Evolutionary conservation across 2,329 filamentous ascomycete species (phyloP), one percentile per base, ranked within the genome.

Genomic region (Beauveria brongniartii): DNA sequence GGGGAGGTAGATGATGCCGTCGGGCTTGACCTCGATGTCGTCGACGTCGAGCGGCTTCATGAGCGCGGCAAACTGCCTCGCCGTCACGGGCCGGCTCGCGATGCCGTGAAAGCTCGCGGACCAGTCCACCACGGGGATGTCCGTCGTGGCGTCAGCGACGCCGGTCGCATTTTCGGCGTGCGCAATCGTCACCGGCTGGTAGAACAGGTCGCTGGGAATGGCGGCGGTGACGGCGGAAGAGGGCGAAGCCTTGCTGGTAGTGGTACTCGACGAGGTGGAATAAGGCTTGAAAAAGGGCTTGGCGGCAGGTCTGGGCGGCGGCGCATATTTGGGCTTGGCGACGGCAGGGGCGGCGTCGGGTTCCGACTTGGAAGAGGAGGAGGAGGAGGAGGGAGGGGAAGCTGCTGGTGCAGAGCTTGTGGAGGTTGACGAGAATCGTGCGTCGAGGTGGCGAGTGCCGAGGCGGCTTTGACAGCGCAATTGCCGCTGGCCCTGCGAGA

Each of bases 1-100:
- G 14, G 94, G 94, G 62, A 99, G 80, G 73, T 97, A 99, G 63
- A 97, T 80, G 67, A 99, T 93, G 40, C 94, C 94, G 77, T 99
- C 94, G 37, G 94, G 93, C 79, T 99, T 99, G 71, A 99, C 89
- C 78, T 99, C 94, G 60, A 99, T 87, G 74, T 97, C 93, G 53
- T 87, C 82, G 0, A 82, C 76, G 59, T 85, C 77, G 14, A 96
- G 72, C 1, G 87, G 85, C 61, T 83, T 79, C 64, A 89, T 82
- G 52, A 97, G 80, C 22, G 90, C 81, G 18, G 85, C 80, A 10
- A 84, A 81, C 58, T 88, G 83, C 73, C 92, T 87, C 51, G 84
- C 77, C 3, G 85, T 78, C 73, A 96, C 96, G 0, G 91, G 82
- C 40, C 79, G 78, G 0, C 82, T 80, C 41, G 87, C 88, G 20